Conservation (phyloP, 176 grass and related monocot species). For the Luzula sylvatica region DNA sequence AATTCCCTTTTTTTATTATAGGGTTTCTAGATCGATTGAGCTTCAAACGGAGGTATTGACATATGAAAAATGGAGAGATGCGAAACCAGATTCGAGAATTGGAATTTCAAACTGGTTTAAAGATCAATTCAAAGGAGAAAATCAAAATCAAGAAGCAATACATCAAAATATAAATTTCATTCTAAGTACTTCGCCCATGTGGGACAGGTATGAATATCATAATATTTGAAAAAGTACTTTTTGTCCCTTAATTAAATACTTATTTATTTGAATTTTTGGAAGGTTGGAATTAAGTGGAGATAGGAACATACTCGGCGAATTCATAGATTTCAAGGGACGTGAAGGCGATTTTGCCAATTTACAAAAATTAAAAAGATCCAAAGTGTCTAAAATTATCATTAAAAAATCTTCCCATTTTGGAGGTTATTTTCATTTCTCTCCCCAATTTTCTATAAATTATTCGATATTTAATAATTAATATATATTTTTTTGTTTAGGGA, state of each 20-base stretch:
- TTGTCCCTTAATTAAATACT: no score
- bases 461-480: neutral
- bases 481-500: constrained; percentile 7
- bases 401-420: constrained; percentile 83
- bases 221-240: neutral
- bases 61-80: constrained; percentile 58
- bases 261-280: constrained; percentile 20
- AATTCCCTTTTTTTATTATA: constrained; percentile 17
- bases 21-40: constrained; percentile 54
- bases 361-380: constrained; percentile 84
- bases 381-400: constrained; percentile 60
- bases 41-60: constrained; percentile 52
- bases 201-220: constrained; percentile 30
- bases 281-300: constrained; percentile 71
- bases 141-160: constrained; percentile 31
- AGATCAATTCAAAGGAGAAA: constrained; percentile 62
- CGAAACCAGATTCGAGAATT: constrained; percentile 52
- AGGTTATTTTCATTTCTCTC: constrained; percentile 36
- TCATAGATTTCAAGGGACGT: constrained; percentile 85
- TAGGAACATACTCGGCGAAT: constrained; percentile 81
- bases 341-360: constrained; percentile 62
- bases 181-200: constrained; percentile 84
- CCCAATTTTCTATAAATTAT: neutral
- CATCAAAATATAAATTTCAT: constrained; percentile 65
- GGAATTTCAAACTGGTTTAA: constrained; percentile 85